These are phyloP conservation scores for Chrysochromulina parva DNA, from an alignment of 78 protist species.

Conservation along the genomic window DNA sequence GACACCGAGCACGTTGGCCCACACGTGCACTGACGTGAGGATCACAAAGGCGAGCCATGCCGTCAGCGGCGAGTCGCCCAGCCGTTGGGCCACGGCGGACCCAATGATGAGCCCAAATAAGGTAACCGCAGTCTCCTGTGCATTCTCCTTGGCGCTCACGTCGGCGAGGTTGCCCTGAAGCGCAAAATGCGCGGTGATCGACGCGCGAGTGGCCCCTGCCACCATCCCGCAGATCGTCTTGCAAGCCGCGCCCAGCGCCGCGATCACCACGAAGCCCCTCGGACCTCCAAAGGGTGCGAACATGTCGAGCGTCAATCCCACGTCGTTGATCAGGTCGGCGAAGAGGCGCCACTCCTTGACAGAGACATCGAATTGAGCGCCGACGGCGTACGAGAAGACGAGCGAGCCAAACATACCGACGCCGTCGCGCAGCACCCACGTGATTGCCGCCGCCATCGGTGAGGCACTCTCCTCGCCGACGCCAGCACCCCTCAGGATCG, in stretches of 20 bases:
- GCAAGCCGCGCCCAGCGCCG: constrained; percentile 21
- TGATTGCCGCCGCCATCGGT: constrained; percentile 41
- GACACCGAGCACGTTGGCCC: not conserved
- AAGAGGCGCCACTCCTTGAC: constrained; percentile 35
- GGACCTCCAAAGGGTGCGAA: constrained; percentile 12
- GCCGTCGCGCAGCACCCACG: constrained; percentile 46
- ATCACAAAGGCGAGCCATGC: not conserved
- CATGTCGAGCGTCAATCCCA: constrained; percentile 31
- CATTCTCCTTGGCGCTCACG: constrained; percentile 46
- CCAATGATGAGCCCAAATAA: not conserved
- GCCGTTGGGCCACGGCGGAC: not conserved
- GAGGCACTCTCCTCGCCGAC: constrained; percentile 44
- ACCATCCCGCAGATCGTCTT: constrained; percentile 57
- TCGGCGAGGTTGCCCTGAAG: constrained; percentile 37
- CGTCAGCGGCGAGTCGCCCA: not conserved
- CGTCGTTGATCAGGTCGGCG: constrained; percentile 55
- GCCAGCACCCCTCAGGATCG: constrained; percentile 16
- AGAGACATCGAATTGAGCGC: not conserved
- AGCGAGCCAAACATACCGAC: constrained; percentile 36
- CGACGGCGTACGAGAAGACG: constrained; percentile 22
- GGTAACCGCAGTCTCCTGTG: constrained; percentile 36
- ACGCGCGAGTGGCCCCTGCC: constrained; percentile 64
- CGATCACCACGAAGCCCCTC: not conserved
- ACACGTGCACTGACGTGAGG: not conserved
- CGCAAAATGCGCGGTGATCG: constrained; percentile 46